phyloP scores from a whole-genome alignment of 352 stramenopile species.

The Phytophthora crassamura region DNA sequence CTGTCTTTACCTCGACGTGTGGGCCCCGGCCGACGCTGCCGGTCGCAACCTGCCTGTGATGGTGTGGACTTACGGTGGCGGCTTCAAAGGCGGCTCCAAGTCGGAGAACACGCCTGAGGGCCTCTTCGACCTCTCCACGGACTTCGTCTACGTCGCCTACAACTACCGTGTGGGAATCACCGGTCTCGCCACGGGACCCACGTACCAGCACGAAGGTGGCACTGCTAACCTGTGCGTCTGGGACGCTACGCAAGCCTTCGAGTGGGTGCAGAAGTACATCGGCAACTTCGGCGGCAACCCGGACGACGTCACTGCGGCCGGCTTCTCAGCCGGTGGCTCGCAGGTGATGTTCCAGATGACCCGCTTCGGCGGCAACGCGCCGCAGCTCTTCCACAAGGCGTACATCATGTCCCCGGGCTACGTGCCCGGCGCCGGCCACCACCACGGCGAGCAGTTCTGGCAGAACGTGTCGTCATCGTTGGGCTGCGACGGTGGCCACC shows the following conservation, averaged over 20 bases:
- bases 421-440: conserved; percentile 29
- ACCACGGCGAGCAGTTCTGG: conserved; percentile 36
- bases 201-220: conserved; percentile 41
- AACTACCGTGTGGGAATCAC: conserved; percentile 46
- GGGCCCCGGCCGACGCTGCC: conserved; percentile 23
- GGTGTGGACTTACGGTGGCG: conserved; percentile 41
- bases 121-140: conserved; percentile 27
- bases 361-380: conserved; percentile 29
- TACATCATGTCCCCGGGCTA: conserved; percentile 37
- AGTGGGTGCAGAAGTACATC: conserved; percentile 51
- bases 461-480: conserved; percentile 33
- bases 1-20: conserved; percentile 47
- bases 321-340: conserved; percentile 34
- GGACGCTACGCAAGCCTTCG: conserved; percentile 36
- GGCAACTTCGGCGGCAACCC: conserved; percentile 46
- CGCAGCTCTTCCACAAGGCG: conserved; percentile 35
- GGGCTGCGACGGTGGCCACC: conserved; percentile 22
- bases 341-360: conserved; percentile 39
- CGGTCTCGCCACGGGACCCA: conserved; percentile 26
- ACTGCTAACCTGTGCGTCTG: conserved; percentile 33
- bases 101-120: conserved; percentile 26
- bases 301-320: conserved; percentile 39
- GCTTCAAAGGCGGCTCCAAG: conserved; percentile 33
- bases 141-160: conserved; percentile 46
- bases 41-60: conserved; percentile 40